Evolutionary conservation across 1,139 yeast species (phyloP).

Genomic region (Taphrina flavorubra): DNA sequence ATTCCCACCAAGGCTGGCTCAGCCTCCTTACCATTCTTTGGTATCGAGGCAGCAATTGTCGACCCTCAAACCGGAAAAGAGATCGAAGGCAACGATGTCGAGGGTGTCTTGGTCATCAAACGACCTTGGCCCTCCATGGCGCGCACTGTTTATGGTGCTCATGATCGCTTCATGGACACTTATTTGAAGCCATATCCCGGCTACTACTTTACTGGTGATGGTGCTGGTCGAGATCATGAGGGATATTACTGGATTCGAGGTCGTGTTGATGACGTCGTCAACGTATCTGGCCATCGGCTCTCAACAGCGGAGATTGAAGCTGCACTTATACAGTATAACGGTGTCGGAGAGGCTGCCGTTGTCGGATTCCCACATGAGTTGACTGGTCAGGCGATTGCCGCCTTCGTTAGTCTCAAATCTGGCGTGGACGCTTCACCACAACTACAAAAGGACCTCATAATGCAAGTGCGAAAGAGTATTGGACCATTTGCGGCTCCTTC

Average conservation of each 20-base stretch:
- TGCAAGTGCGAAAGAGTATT: slow-evolving; percentile 89
- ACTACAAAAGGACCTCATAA: slow-evolving; percentile 78
- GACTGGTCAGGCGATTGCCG: slow-evolving; percentile 97
- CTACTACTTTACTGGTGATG: slow-evolving; percentile 96
- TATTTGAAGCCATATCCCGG: slow-evolving; percentile 96
- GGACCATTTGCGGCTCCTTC: slow-evolving; percentile 99
- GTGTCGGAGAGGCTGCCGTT: slow-evolving; percentile 91
- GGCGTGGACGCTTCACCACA: slow-evolving; percentile 59
- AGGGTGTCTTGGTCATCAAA: slow-evolving; percentile 91
- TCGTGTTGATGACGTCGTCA: slow-evolving; percentile 97
- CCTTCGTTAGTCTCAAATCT: slow-evolving; percentile 83
- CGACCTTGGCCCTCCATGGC: slow-evolving; percentile 98
- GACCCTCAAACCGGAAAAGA: slow-evolving; percentile 91
- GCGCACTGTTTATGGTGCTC: slow-evolving; percentile 92
- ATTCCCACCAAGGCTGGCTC: slow-evolving; percentile 97
- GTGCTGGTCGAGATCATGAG: slow-evolving; percentile 96
- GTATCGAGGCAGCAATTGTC: slow-evolving; percentile 85
- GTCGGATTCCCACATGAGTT: slow-evolving; percentile 93
- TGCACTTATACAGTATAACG: slow-evolving; percentile 76
- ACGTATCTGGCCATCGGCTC: slow-evolving; percentile 95
- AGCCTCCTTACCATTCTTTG: slow-evolving; percentile 95
- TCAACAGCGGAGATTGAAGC: slow-evolving; percentile 98
- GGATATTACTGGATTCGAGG: slow-evolving; percentile 99
- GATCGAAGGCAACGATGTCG: slow-evolving; percentile 85
- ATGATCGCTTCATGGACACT: slow-evolving; percentile 86